A percentile compares a stretch with the other conserved stretches of the same genome.
These are phyloP conservation scores for Schizopora paradoxa DNA, from an alignment of 1,284 basidiomycete genomes.

Conservation along the genomic window DNA sequence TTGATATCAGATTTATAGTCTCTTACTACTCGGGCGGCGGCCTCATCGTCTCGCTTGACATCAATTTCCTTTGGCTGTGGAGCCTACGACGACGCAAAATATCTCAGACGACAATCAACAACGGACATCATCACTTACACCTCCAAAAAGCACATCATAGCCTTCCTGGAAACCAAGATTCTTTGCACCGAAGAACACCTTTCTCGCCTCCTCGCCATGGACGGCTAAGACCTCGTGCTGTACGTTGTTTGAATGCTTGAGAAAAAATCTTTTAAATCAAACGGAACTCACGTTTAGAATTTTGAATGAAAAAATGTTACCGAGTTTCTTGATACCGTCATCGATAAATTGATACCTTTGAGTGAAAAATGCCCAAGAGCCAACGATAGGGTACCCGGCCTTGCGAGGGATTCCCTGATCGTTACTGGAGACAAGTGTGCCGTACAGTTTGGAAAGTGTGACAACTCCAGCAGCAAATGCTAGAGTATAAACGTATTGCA, in stretches of 20 bases:
- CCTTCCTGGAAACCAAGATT: slow-evolving; percentile 30
- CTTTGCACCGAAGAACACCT: slow-evolving; percentile 30
- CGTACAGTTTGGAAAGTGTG: too few relatives aligned
- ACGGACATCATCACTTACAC: slow-evolving; percentile 18
- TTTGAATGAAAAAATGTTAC: slow-evolving; percentile 22
- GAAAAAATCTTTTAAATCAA: background rate
- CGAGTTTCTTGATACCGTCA: slow-evolving; percentile 18
- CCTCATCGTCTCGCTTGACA: slow-evolving; percentile 14
- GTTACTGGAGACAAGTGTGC: too few relatives aligned
- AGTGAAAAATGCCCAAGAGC: slow-evolving; percentile 22
- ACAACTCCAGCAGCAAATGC: too few relatives aligned
- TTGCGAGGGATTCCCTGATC: too few relatives aligned
- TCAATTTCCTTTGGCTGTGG: slow-evolving; percentile 28
- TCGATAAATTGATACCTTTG: slow-evolving; percentile 21
- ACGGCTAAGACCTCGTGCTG: slow-evolving; percentile 30
- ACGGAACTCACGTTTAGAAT: slow-evolving; percentile 24
- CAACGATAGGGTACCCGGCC: slow-evolving; percentile 19
- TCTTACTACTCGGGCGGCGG: slow-evolving; percentile 9
- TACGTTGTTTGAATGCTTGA: background rate
- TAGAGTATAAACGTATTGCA: too few relatives aligned
- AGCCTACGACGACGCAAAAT: background rate
- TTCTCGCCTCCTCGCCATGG: slow-evolving; percentile 29
- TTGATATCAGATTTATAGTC: background rate
- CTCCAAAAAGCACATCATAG: slow-evolving; percentile 33
- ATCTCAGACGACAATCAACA: background rate